Percentiles rank a stretch among this genome's conserved stretches.
phyloP scores from a whole-genome alignment of 352 stramenopile genomes.

The Pythium apleroticum region DNA sequence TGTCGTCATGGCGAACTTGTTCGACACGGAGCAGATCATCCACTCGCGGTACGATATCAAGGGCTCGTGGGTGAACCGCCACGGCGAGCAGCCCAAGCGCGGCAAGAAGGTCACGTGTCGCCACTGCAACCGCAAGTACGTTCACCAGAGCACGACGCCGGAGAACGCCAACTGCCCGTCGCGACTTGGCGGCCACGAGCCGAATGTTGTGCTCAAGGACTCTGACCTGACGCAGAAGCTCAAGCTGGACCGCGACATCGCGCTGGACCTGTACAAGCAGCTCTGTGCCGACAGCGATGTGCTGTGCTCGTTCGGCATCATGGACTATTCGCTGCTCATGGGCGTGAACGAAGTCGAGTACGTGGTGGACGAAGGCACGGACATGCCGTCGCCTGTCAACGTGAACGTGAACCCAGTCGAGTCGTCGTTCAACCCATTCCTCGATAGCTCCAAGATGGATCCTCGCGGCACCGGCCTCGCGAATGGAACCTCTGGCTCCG shows the following conservation, averaged over 20 bases:
- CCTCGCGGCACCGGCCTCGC: slow-evolving; percentile 36
- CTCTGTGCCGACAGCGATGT: slow-evolving; percentile 82
- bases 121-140: slow-evolving; percentile 89
- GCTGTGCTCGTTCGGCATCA: slow-evolving; percentile 88
- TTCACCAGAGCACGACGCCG: slow-evolving; percentile 59
- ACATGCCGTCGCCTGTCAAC: slow-evolving; percentile 33
- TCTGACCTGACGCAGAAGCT: slow-evolving; percentile 89
- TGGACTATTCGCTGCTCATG: slow-evolving; percentile 92
- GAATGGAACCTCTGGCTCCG: neutral
- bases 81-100: slow-evolving; percentile 75
- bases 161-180: slow-evolving; percentile 77
- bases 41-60: slow-evolving; percentile 92
- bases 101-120: slow-evolving; percentile 88
- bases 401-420: slow-evolving; percentile 22
- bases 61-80: slow-evolving; percentile 88
- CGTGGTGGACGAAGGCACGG: slow-evolving; percentile 71
- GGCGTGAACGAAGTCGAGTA: slow-evolving; percentile 89
- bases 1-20: slow-evolving; percentile 92
- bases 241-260: slow-evolving; percentile 70
- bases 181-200: slow-evolving; percentile 77
- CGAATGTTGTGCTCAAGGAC: slow-evolving; percentile 90
- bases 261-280: slow-evolving; percentile 72
- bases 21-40: slow-evolving; percentile 87
- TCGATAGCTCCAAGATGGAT: slow-evolving; percentile 69
- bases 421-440: slow-evolving; percentile 57